phyloP scores from a whole-genome alignment of 306 rosid species.

The Macrotyloma uniflorum region DNA sequence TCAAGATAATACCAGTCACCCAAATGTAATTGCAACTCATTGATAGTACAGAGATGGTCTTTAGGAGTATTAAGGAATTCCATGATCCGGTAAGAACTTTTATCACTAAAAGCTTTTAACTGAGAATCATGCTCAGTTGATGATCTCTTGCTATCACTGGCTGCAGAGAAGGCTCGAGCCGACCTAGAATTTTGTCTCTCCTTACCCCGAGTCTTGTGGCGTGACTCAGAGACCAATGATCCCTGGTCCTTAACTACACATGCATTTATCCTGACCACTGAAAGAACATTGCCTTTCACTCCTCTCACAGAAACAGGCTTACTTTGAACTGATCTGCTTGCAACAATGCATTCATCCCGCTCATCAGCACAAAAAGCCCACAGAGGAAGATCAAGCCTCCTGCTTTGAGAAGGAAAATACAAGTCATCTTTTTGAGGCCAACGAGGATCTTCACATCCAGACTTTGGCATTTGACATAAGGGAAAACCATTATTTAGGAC shows the following conservation, averaged over 20 bases:
- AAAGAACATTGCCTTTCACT: slow-evolving; percentile 79
- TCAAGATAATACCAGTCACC: slow-evolving; percentile 98
- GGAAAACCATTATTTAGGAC: slow-evolving; percentile 85
- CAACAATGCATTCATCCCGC: slow-evolving; percentile 54
- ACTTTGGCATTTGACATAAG: slow-evolving; percentile 84
- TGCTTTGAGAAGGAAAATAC: slow-evolving; percentile 81
- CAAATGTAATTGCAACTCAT: slow-evolving; percentile 76
- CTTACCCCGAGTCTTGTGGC: slow-evolving; percentile 64
- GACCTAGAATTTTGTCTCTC: slow-evolving; percentile 75
- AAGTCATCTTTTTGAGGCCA: slow-evolving; percentile 88
- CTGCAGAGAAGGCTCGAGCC: slow-evolving; percentile 60
- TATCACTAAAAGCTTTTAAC: slow-evolving; percentile 52
- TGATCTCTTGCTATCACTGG: slow-evolving; percentile 78
- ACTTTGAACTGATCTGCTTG: slow-evolving; percentile 54
- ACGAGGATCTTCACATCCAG: slow-evolving; percentile 96
- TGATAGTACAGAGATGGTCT: slow-evolving; percentile 69
- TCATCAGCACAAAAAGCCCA: slow-evolving; percentile 95
- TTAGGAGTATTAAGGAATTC: slow-evolving; percentile 56
- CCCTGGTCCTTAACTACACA: slow-evolving; percentile 95
- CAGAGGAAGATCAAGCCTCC: slow-evolving; percentile 83
- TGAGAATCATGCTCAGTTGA: slow-evolving; percentile 76
- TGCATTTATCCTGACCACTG: slow-evolving; percentile 92
- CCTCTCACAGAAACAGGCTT: slow-evolving; percentile 66
- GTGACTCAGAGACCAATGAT: slow-evolving; percentile 79
- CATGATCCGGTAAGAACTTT: slow-evolving; percentile 51